Conservation (phyloP, 768 basidiomycete genomes). For the Psilocybe azurescens region DNA sequence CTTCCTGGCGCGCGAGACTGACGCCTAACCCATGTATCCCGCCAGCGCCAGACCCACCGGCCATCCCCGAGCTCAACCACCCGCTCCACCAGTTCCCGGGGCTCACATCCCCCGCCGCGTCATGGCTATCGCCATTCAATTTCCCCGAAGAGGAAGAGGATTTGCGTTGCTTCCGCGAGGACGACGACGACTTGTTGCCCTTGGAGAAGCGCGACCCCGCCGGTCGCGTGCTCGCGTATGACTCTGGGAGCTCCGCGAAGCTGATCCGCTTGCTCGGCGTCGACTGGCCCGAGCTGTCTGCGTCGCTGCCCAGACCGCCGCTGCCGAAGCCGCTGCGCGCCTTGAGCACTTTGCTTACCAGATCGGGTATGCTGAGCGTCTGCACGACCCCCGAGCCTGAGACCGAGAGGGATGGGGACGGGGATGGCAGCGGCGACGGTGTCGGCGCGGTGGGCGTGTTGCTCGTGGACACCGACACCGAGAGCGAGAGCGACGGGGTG, state of each 20-base stretch:
- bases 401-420: conserved; percentile 12
- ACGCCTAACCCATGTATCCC: conserved; percentile 20
- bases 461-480: conserved; percentile 24
- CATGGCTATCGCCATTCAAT: conserved; percentile 13
- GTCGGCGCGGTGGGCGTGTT: neutral
- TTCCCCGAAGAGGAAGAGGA: neutral
- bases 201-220: conserved; percentile 37
- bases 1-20: conserved; percentile 40
- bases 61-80: conserved; percentile 25
- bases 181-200: conserved; percentile 36
- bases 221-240: conserved; percentile 50
- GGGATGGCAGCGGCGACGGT: conserved; percentile 12
- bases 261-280: conserved; percentile 75
- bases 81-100: conserved; percentile 33
- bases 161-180: conserved; percentile 21
- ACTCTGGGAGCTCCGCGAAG: conserved; percentile 77
- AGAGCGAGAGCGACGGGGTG: conserved; percentile 12
- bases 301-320: conserved; percentile 25
- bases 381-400: conserved; percentile 18
- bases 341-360: conserved; percentile 30
- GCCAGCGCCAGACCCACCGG: conserved; percentile 15
- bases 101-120: conserved; percentile 20
- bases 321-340: conserved; percentile 8
- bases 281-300: conserved; percentile 53
- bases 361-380: conserved; percentile 28